Percentiles rank a stretch among this genome's conserved stretches.
Evolutionary conservation across 495 filamentous ascomycete genomes (phyloP).

Genomic region (Annulohypoxylon maeteangense): DNA sequence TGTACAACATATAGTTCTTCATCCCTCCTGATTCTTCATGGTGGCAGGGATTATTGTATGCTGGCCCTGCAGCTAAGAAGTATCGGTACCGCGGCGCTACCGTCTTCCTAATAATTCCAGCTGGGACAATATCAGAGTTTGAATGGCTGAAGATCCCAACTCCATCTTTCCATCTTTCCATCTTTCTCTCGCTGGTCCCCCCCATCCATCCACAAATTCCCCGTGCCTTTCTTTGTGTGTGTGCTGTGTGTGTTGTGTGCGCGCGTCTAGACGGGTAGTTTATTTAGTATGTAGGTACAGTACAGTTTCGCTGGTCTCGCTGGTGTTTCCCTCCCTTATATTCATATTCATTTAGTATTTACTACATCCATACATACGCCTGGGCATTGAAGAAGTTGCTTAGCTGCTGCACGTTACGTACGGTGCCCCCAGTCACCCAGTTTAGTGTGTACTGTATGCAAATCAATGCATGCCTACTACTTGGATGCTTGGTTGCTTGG

Average conservation of each 20-base stretch:
- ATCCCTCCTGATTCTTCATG: slow-evolving; percentile 13
- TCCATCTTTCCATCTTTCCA: slow-evolving; percentile 28
- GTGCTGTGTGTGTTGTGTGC: neutral
- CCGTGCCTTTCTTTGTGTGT: slow-evolving; percentile 36
- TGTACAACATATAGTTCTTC: slow-evolving; percentile 32
- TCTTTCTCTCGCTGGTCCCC: slow-evolving; percentile 1
- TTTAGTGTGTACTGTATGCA: slow-evolving; percentile 6
- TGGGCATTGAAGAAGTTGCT: neutral
- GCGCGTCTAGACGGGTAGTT: neutral
- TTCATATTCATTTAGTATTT: neutral
- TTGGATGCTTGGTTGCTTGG: neutral
- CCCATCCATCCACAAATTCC: slow-evolving; percentile 27
- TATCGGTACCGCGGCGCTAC: slow-evolving; percentile 39
- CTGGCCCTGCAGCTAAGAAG: slow-evolving; percentile 7
- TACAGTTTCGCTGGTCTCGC: neutral
- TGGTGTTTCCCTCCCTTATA: neutral
- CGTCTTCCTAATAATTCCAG: slow-evolving; percentile 34
- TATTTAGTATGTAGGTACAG: no score
- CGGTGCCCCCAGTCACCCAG: neutral
- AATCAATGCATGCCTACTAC: neutral
- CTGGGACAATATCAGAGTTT: slow-evolving; percentile 46
- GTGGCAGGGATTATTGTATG: neutral
- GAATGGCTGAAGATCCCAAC: slow-evolving; percentile 46
- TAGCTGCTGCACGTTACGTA: neutral
- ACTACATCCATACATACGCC: neutral